Evolutionary conservation across 2,329 filamentous ascomycete genomes (phyloP), one percentile per base, ranked within the genome.

Genomic region (Claviceps sp.): DNA sequence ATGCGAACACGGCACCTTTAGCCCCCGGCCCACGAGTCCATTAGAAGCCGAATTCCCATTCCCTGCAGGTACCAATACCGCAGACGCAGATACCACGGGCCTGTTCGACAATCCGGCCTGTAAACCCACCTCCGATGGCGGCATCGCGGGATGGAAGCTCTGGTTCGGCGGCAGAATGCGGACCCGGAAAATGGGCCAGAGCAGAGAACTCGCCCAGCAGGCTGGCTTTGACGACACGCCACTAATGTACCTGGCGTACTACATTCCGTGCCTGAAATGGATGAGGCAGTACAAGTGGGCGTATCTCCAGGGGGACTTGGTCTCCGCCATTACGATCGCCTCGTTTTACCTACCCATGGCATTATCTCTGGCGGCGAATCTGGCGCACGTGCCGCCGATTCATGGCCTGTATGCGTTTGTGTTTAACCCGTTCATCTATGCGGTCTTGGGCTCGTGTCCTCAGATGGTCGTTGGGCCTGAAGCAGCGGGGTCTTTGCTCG

Each of bases 311-410:
- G 93, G 93, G 47, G 93, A 98, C 66, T 70, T 97, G 17, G 74
- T 95, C 14, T 85, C 91, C 8, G 90, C 91, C 47, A 66, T 97
- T 56, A 97, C 93, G n/a, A 85, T 98, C 72, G 88, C 91, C n/a
- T 95, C 90, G 26, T 93, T 98, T 71, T 98, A 98, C 66, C 85
- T 98, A 39, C 93, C 93, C 49, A 96, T 98, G 90, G 86, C 89
- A 0, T 78, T 98, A 14, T 97, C 93, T 0, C 85, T 94, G 57
- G 89, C 93, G 51, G 82, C 88, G 42, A 97, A 97, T 63, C 81
- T 98, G 43, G 89, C 86, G 5, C 93, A 97, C 64, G 82, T 96
- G 1, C 89, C 91, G 8, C 86, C 93, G 0, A 90, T 97, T 61
- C 91, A 95, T 62, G 93, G 93, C 0, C 76, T 98, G 3, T 98